Evolutionary conservation across 2,329 filamentous ascomycete genomes (phyloP).

Genomic region (Venturia oleaginea): DNA sequence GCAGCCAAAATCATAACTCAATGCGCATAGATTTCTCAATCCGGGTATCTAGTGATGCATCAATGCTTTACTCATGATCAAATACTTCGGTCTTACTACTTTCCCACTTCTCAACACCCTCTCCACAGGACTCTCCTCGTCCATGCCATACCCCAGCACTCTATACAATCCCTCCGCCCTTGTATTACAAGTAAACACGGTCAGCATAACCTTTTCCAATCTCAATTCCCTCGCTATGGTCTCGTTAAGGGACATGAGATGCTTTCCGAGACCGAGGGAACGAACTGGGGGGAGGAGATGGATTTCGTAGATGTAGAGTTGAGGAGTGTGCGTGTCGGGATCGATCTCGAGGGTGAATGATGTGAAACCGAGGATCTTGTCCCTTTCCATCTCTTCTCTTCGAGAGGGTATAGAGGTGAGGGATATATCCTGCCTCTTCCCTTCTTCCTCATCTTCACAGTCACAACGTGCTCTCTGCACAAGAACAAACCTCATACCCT

Average conservation of each 20-base stretch:
- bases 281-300: background rate
- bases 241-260: constrained; percentile 4
- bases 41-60: background rate
- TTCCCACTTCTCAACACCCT: constrained; percentile 12
- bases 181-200: constrained; percentile 10
- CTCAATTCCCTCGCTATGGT: background rate
- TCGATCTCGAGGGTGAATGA: constrained; percentile 10
- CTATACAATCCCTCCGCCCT: constrained; percentile 11
- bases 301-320: constrained; percentile 14
- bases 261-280: constrained; percentile 5
- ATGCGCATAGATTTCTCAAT: background rate
- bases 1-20: too few species aligned
- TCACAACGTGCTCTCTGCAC: background rate
- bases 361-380: constrained; percentile 5
- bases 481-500: constrained; percentile 12
- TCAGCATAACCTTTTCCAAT: constrained; percentile 9
- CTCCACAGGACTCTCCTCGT: constrained; percentile 5
- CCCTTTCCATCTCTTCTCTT: background rate
- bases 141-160: constrained; percentile 6
- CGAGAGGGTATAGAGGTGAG: background rate
- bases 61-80: constrained; percentile 6
- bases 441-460: background rate
- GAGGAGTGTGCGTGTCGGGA: background rate
- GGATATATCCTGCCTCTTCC: background rate
- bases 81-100: constrained; percentile 11